phyloP scores from a whole-genome alignment of 371 early-diverging fungal species.

The Massospora cicadina region DNA sequence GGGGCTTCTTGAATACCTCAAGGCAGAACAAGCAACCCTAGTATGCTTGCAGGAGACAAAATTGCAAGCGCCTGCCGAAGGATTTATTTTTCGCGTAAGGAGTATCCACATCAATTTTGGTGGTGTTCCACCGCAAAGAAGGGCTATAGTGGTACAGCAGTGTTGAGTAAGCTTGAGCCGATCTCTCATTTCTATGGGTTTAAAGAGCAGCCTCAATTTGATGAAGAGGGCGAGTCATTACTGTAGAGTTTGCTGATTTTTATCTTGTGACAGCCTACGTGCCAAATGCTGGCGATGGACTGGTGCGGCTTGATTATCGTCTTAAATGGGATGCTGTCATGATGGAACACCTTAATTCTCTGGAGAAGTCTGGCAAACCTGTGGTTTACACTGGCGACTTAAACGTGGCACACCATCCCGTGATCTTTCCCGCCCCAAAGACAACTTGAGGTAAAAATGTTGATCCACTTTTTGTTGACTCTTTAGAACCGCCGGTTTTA shows the following conservation, averaged over 20 bases:
- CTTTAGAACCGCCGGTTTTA: constrained; percentile 60
- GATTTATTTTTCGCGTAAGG: constrained; percentile 29
- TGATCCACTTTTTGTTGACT: background rate
- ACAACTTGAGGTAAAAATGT: constrained; percentile 35
- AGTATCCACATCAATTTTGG: constrained; percentile 57
- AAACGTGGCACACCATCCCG: constrained; percentile 69
- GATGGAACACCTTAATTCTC: constrained; percentile 37
- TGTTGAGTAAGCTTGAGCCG: constrained; percentile 66
- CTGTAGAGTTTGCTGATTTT: constrained; percentile 41
- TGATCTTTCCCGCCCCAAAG: constrained; percentile 70
- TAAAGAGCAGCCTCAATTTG: constrained; percentile 24
- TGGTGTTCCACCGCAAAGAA: constrained; percentile 43
- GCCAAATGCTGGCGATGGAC: constrained; percentile 60
- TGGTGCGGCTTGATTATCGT: constrained; percentile 41
- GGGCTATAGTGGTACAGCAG: constrained; percentile 63
- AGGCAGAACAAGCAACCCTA: constrained; percentile 68
- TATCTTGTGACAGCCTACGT: constrained; percentile 60
- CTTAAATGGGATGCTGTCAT: constrained; percentile 47
- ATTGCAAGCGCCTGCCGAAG: constrained; percentile 17
- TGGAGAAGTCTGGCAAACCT: constrained; percentile 48
- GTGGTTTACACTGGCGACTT: constrained; percentile 79
- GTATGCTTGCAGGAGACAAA: constrained; percentile 79
- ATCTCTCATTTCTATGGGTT: constrained; percentile 38
- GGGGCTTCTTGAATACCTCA: constrained; percentile 53
- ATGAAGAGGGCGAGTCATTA: constrained; percentile 57